Evolutionary conservation across 2,329 filamentous ascomycete species (phyloP).

Genomic region (Exophiala viscosa): DNA sequence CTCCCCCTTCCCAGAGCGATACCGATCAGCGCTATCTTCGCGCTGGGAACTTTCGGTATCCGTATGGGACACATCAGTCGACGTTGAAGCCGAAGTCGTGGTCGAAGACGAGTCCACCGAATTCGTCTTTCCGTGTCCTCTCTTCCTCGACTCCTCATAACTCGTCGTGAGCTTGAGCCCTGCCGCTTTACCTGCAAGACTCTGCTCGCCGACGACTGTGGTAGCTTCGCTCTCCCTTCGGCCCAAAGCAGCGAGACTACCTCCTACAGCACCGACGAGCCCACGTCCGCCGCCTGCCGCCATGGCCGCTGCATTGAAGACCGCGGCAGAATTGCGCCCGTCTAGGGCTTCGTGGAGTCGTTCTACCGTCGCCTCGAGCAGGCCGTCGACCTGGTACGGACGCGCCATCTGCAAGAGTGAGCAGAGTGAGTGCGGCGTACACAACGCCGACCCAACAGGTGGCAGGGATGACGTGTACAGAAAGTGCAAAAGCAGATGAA

Average conservation of each 20-base stretch:
- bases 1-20: no score
- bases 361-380: conserved; percentile 89
- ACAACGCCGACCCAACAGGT: conserved; percentile 68
- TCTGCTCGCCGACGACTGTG: conserved; percentile 15
- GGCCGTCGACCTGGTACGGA: conserved; percentile 87
- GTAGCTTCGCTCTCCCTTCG: conserved; percentile 29
- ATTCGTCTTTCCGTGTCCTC: conserved; percentile 26
- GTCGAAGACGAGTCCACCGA: conserved; percentile 26
- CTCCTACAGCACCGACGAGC: conserved; percentile 63
- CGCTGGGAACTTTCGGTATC: conserved; percentile 22
- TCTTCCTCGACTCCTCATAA: conserved; percentile 15
- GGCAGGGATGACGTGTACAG: conserved; percentile 91
- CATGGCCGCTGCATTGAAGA: conserved; percentile 98
- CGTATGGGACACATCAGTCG: conserved; percentile 26
- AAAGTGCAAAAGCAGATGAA: conserved; percentile 87
- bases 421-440: conserved; percentile 92
- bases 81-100: conserved; percentile 24
- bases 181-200: conserved; percentile 6
- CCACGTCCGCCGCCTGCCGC: conserved; percentile 87
- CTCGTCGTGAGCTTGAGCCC: conserved; percentile 15
- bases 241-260: conserved; percentile 42
- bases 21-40: conserved; percentile 13
- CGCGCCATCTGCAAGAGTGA: conserved; percentile 89
- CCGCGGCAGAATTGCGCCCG: conserved; percentile 87
- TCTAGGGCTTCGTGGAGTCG: conserved; percentile 84